Evolutionary conservation across 2,329 filamentous ascomycete species (phyloP).

Genomic region (Aphanocladium album): DNA sequence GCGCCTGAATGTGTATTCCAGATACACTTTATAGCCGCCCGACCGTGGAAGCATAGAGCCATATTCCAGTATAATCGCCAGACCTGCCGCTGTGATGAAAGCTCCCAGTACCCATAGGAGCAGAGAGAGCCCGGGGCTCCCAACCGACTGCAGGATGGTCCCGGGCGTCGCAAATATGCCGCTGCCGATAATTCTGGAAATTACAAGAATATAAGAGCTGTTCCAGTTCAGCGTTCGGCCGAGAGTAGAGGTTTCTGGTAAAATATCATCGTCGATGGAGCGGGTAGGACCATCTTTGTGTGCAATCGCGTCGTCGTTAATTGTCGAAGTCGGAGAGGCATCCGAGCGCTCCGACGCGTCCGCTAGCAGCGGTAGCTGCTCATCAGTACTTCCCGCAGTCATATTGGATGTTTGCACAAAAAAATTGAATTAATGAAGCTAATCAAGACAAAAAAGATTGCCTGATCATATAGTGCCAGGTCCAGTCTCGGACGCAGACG

Average conservation of each 20-base stretch:
- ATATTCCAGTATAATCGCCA: slow-evolving; percentile 61
- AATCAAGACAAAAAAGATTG: neutral
- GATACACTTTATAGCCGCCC: slow-evolving; percentile 65
- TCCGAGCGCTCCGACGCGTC: neutral
- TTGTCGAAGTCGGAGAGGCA: neutral
- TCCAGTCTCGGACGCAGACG: neutral
- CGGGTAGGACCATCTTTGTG: slow-evolving; percentile 16
- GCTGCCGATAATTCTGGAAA: slow-evolving; percentile 63
- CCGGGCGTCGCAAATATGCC: slow-evolving; percentile 70
- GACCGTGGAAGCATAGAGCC: slow-evolving; percentile 66
- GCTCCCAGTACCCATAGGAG: slow-evolving; percentile 60
- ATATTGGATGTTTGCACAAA: neutral
- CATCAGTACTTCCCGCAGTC: neutral
- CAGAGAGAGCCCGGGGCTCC: slow-evolving; percentile 60
- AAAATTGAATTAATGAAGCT: too few relatives aligned
- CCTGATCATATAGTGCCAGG: neutral
- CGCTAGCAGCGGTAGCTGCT: slow-evolving; percentile 6
- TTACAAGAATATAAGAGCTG: slow-evolving; percentile 61
- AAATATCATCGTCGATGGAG: slow-evolving; percentile 50
- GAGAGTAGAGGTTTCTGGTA: slow-evolving; percentile 53
- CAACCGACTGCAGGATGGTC: slow-evolving; percentile 59
- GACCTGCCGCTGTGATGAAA: slow-evolving; percentile 53
- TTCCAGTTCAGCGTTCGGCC: slow-evolving; percentile 58
- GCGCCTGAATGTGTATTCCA: slow-evolving; percentile 62
- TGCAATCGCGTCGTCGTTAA: neutral